Evolutionary conservation across 2,329 filamentous ascomycete species (phyloP), one percentile per base, ranked within the genome.

Genomic region (Ceratocystis variospora): DNA sequence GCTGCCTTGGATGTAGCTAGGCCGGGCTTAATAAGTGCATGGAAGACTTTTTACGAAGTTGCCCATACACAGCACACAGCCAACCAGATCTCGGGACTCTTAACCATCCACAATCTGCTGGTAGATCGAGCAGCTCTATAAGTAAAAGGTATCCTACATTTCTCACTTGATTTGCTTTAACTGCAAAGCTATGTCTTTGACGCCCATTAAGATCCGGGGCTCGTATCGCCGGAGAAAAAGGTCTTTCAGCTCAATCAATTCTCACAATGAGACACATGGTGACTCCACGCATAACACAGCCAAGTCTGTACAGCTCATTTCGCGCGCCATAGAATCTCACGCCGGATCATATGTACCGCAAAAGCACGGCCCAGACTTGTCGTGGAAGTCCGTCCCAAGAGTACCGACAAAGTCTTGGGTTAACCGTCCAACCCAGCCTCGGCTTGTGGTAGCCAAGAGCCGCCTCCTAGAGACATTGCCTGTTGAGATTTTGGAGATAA

Each of bases 401-500:
- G 55, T n/a, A n/a, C 33, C 31, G 7, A 10, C 55, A n/a, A 2
- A 28, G 5, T 8, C 55, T 19, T 17, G 5, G 31, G 15, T 8
- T 12, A n/a, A 7, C 31, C 15, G 28, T 5, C 2, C 28, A n/a
- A 2, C 17, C 6, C 28, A 8, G 55, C 17, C 28, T 25, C 15
- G 22, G 15, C 25, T 15, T 41, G 37, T 15, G 37, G 37, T 3
- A 41, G 10, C 12, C 12, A 28, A n/a, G 28, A 63, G 53, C 1
- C 48, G n/a, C 46, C 62, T 64, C 33, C 70, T 77, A 25, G 72
- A 76, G 62, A 70, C 70, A 37, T 73, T 84, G 7, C 82, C 82
- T 0, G 71, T 77, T 5, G 82, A 84, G 71, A 74, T 84, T 28
- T 75, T 84, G 12, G 80, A 83, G 70, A 74, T 69, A 41, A 82